phyloP scores from a whole-genome alignment of 495 filamentous ascomycete species.

The Aspergillus affinis region DNA sequence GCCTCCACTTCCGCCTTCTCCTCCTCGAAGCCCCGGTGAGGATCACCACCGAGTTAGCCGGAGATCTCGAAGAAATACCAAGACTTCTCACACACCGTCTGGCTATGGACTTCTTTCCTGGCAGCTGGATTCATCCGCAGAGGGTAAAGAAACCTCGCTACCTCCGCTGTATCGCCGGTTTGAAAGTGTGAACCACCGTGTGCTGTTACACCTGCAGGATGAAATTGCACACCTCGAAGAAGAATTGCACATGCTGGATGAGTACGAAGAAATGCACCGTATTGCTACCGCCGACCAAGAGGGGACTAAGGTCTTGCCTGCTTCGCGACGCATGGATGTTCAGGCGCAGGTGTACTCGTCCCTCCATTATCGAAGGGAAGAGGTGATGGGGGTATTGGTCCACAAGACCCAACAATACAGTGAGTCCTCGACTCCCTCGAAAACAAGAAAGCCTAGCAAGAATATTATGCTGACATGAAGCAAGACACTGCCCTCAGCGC shows the following conservation, averaged over 20 bases:
- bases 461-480: background rate
- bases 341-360: constrained; percentile 62
- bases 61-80: constrained; percentile 28
- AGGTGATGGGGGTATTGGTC: constrained; percentile 68
- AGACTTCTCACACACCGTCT: constrained; percentile 31
- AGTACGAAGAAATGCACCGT: constrained; percentile 66
- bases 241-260: constrained; percentile 69
- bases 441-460: background rate
- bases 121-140: constrained; percentile 49
- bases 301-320: constrained; percentile 48
- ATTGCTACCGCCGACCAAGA: constrained; percentile 52
- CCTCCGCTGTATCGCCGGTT: constrained; percentile 84
- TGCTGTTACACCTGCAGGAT: constrained; percentile 84
- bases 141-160: constrained; percentile 38
- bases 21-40: constrained; percentile 40
- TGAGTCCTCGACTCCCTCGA: constrained; percentile 41
- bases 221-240: constrained; percentile 80
- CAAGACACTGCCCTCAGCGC: constrained; percentile 69
- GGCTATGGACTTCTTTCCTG: constrained; percentile 70
- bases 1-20: constrained; percentile 36
- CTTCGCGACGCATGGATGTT: constrained; percentile 63
- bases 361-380: constrained; percentile 69
- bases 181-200: constrained; percentile 77
- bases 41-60: constrained; percentile 27
- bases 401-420: constrained; percentile 83